Base-by-base conservation (phyloP, 768 basidiomycete species). In the Lentinula edodes region DNA sequence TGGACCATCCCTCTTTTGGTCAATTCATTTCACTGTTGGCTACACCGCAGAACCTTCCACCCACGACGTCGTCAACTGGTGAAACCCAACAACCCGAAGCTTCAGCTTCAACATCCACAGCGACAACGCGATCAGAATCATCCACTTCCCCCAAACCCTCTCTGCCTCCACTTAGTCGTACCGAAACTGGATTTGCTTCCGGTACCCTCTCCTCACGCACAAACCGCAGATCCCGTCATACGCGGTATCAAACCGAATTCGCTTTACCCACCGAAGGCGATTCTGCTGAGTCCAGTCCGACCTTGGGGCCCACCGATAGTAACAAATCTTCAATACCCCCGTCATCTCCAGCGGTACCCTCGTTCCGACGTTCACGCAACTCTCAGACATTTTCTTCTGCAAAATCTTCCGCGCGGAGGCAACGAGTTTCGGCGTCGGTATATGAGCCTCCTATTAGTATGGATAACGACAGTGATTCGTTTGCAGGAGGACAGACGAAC, bases 381-480 rank as follows among this genome's bases (percentile, higher is more conserved):
- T 72, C 73, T 28, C 71, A 67, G 35, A 75, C 76, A 3, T 41
- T 28, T 20, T 65, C 77, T 39, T 71, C 75, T 5, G 75, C 79
- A 8, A 78, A 74, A 62, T 74, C 80, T 8, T 77, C 75, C 9
- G 66, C 69, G 45, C 79, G 86, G 39, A 77, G 81, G n/a, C 75
- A 78, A 12, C 80, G 87, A 2, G 74, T 83, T 32, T 83, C 81
- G 15, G 80, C 87, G 16, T 87, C 88, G 5, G 79, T 82, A 45
- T 90, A 85, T 68, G 90, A 91, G 67, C 79, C 80, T 13, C 75
- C 80, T 10, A 52, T 64, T 23, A n/a, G 67, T 62, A 64, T 65
- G 50, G 69, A 71, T 41, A 68, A 68, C 62, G 63, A 65, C 32
- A 60, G 64, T 61, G 63, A 65, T n/a, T 60, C 6, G 4, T 23